Base-by-base conservation (phyloP, 305 asterid species). In the Fraxinus dipetala region DNA sequence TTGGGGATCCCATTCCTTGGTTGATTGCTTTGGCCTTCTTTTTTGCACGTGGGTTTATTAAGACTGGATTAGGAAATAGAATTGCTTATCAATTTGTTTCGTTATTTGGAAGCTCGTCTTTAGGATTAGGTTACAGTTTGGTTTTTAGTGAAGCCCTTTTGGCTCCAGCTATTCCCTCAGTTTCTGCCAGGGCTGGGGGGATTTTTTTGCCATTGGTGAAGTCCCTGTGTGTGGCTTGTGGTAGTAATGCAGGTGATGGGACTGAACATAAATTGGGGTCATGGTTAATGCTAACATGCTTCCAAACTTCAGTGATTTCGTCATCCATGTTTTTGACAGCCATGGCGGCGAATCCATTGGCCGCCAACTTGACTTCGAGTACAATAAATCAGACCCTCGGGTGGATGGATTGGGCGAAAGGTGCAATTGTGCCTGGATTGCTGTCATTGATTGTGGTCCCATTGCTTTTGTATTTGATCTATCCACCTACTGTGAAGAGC, bases 331-430 rank as follows among this genome's bases (percentile, higher is more conserved):
- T 95, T 69, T 86, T 95, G 87, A 95, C 99, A 9, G 99, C 97
- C 9, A 95, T 95, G 99, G 98, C 99, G 28, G 99, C 99, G 0
- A 95, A 95, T 87, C 98, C 99, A 0, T 82, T 95, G 92, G 97
- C 97, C 16, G 98, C 97, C 9, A 94, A 90, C 78, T 85, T 94
- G 86, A 93, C 99, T 0, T 79, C 83, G 11, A 90, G 78, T 75
- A 94, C 99, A 0, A 96, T 96, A 5, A 88, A 88, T 83, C 86
- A 90, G 86, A 80, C 93, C 0, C 92, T 96, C 79, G 95, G 93
- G 48, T 96, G 98, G 99, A 90, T 94, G 97, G 99, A 96, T 90
- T 96, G 99, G 98, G 98, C 99, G 11, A 92, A 93, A 89, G 98
- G 98, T 24, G 99, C 99, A 2, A 85, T 96, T 22, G 98, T 96